Conservation (phyloP, 768 basidiomycete species). For the Trametes cinnabarina region DNA sequence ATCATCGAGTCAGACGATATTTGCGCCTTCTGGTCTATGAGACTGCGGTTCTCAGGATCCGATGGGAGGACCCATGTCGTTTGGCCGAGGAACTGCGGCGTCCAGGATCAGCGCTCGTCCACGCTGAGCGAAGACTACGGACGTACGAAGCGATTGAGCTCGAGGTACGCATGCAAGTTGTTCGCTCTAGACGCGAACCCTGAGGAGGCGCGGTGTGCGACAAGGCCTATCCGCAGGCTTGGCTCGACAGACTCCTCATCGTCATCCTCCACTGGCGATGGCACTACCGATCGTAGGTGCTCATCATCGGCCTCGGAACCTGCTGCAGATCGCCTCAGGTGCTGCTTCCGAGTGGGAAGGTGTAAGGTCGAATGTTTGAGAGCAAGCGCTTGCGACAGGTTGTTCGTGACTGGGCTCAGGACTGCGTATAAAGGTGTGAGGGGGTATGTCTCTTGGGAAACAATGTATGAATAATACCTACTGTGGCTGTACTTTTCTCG, state of each 20-base stretch:
- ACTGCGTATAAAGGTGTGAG: constrained; percentile 31
- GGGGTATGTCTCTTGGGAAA: background rate
- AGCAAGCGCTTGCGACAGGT: constrained; percentile 47
- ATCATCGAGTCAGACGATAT: constrained; percentile 82
- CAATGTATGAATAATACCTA: constrained; percentile 29
- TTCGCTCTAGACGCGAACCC: constrained; percentile 72
- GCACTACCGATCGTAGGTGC: constrained; percentile 36
- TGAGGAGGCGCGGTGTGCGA: constrained; percentile 52
- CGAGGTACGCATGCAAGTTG: constrained; percentile 72
- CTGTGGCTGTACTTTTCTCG: constrained; percentile 57
- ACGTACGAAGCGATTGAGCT: constrained; percentile 75
- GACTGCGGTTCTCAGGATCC: constrained; percentile 58
- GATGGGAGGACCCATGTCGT: constrained; percentile 53
- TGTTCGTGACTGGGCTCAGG: constrained; percentile 44
- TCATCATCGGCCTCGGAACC: constrained; percentile 23
- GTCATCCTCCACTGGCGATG: constrained; percentile 44
- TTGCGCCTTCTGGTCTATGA: constrained; percentile 79
- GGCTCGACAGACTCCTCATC: constrained; percentile 35
- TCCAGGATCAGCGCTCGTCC: background rate
- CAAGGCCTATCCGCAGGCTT: constrained; percentile 62
- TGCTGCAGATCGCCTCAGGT: constrained; percentile 17
- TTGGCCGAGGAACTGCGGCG: constrained; percentile 48
- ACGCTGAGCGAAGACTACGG: background rate
- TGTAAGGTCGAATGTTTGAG: constrained; percentile 60
- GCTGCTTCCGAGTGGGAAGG: constrained; percentile 9